phyloP scores from a whole-genome alignment of 192 early-diverging fungal species.

The Geranomyces variabilis region DNA sequence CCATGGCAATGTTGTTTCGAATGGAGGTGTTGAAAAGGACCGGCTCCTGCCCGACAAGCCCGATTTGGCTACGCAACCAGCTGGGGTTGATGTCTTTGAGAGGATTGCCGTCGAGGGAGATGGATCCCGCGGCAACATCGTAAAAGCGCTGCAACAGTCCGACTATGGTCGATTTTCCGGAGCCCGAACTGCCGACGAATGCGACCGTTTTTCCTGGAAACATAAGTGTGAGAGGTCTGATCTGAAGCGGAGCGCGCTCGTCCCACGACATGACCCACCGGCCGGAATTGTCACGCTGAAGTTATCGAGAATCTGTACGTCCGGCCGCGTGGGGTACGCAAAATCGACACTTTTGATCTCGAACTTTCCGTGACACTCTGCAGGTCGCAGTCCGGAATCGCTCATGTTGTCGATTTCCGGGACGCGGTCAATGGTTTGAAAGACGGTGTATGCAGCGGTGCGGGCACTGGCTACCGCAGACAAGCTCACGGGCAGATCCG shows the following conservation, averaged over 20 bases:
- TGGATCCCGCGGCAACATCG: conserved; percentile 52
- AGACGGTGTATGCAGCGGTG: too few species aligned
- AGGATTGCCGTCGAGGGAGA: conserved; percentile 76
- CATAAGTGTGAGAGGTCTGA: too few species aligned
- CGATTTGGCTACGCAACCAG: conserved; percentile 79
- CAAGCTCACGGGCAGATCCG: conserved; percentile 38
- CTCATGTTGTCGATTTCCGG: conserved; percentile 48
- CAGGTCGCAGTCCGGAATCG: conserved; percentile 35
- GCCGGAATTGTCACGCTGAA: conserved; percentile 55
- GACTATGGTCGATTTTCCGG: conserved; percentile 60
- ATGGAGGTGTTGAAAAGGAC: conserved; percentile 47
- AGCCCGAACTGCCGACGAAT: conserved; percentile 81
- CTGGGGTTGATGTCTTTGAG: conserved; percentile 74
- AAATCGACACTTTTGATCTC: conserved; percentile 50
- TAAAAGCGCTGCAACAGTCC: conserved; percentile 69
- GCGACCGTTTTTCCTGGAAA: conserved; percentile 82
- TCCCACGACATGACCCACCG: too few species aligned
- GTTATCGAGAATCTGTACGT: conserved; percentile 58
- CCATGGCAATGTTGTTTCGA: conserved; percentile 46
- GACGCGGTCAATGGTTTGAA: conserved; percentile 52
- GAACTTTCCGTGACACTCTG: conserved; percentile 42
- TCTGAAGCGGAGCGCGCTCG: too few species aligned
- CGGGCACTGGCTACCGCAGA: conserved; percentile 40
- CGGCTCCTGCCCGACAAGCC: conserved; percentile 63
- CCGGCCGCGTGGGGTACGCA: conserved; percentile 63